Conservation (phyloP, 2,329 filamentous ascomycete genomes). For the Thielaviopsis populi region DNA sequence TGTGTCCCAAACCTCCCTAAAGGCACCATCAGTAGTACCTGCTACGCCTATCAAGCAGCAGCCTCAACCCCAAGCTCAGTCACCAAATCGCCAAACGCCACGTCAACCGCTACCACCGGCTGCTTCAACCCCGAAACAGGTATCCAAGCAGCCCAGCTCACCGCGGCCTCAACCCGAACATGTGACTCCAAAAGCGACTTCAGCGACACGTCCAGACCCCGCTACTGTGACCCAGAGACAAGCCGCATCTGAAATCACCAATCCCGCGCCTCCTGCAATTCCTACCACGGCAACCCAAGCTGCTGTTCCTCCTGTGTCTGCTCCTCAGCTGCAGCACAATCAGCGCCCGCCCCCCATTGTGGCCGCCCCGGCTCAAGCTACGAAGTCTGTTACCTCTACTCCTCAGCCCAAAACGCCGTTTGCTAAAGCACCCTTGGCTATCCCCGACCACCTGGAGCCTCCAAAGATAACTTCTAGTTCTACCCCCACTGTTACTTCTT, state of each 20-base stretch:
- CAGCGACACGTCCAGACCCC: background rate
- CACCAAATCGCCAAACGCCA: background rate
- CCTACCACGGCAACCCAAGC: background rate
- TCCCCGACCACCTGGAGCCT: slow-evolving; percentile 7
- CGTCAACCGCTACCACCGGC: background rate
- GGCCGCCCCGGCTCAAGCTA: slow-evolving; percentile 2
- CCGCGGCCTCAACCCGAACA: background rate
- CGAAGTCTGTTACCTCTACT: slow-evolving; percentile 2
- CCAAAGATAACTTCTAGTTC: slow-evolving; percentile 3
- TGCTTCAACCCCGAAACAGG: background rate
- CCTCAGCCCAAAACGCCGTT: slow-evolving; percentile 12
- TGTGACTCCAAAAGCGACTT: background rate
- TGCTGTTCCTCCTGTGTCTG: background rate
- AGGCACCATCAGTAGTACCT: background rate
- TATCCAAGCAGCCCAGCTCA: background rate
- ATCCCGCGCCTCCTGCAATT: background rate
- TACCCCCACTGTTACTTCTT: background rate
- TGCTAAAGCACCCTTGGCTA: slow-evolving; percentile 8
- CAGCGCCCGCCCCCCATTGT: background rate
- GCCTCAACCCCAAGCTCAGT: background rate
- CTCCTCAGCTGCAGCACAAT: background rate
- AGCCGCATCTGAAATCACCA: background rate
- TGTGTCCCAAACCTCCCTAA: background rate
- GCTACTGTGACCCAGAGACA: background rate
- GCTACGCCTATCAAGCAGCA: background rate